Conservation (phyloP, 2,329 filamentous ascomycete species). For the Penicillium sp. region DNA sequence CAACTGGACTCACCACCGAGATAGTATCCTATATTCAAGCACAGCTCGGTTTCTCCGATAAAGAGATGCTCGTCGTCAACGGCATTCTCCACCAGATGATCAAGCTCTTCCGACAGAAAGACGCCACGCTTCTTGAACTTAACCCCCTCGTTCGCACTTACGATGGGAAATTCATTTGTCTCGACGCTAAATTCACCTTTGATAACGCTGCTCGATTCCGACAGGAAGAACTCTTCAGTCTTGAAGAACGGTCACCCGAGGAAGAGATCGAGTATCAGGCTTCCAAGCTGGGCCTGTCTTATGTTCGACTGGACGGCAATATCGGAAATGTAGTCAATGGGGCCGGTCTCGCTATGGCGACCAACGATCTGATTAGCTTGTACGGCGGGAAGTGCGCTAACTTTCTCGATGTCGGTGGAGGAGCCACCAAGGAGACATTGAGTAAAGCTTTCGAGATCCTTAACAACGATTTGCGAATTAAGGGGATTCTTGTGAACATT, state of each 20-base stretch:
- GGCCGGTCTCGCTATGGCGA: slow-evolving; percentile 38
- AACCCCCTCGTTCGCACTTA: slow-evolving; percentile 35
- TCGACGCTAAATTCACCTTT: slow-evolving; percentile 46
- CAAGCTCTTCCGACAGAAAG: slow-evolving; percentile 44
- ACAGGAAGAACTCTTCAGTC: slow-evolving; percentile 41
- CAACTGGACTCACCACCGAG: slow-evolving; percentile 25
- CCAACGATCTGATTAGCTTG: slow-evolving; percentile 30
- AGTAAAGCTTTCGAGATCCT: slow-evolving; percentile 31
- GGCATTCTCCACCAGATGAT: slow-evolving; percentile 33
- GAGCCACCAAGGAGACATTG: slow-evolving; percentile 29
- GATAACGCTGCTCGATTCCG: slow-evolving; percentile 50
- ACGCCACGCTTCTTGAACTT: slow-evolving; percentile 50
- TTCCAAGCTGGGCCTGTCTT: slow-evolving; percentile 32
- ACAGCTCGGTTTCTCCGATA: slow-evolving; percentile 25
- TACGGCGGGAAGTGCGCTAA: slow-evolving; percentile 33
- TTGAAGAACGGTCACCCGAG: slow-evolving; percentile 38
- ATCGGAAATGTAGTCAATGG: slow-evolving; percentile 38
- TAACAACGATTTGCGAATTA: slow-evolving; percentile 21
- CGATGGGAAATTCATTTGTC: slow-evolving; percentile 33
- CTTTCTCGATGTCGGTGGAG: slow-evolving; percentile 34
- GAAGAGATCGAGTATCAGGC: slow-evolving; percentile 34
- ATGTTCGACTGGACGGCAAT: slow-evolving; percentile 32
- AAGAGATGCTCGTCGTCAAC: slow-evolving; percentile 24
- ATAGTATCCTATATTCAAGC: slow-evolving; percentile 24
- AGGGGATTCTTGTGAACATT: slow-evolving; percentile 57